Evolutionary conservation across 805 yeast genomes (phyloP).

Genomic region (Candida sphagnicola): DNA sequence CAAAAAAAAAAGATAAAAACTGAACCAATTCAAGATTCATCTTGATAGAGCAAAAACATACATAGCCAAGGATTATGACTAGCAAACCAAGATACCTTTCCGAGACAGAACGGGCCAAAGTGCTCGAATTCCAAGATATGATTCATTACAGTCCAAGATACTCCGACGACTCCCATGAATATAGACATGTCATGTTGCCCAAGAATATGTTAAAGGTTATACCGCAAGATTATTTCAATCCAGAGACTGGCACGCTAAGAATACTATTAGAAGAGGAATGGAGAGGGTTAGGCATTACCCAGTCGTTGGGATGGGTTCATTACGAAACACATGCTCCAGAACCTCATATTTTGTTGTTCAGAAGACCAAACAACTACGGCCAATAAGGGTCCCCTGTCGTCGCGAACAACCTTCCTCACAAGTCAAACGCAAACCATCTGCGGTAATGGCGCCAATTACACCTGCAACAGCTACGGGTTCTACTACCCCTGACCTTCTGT

Average conservation of each 20-base stretch:
- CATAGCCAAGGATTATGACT: constrained; percentile 12
- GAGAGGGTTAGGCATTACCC: constrained; percentile 98
- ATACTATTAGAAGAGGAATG: constrained; percentile 93
- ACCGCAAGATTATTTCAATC: constrained; percentile 90
- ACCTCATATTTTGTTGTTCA: constrained; percentile 89
- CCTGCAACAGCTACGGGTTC: too few relatives aligned
- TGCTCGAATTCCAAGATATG: constrained; percentile 86
- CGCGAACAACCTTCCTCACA: too few relatives aligned
- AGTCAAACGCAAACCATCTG: too few relatives aligned
- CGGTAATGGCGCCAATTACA: background rate
- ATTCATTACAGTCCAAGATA: constrained; percentile 94
- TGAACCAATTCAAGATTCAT: too few relatives aligned
- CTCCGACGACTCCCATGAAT: constrained; percentile 88
- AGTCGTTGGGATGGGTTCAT: constrained; percentile 96
- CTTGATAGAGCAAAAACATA: background rate
- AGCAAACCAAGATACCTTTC: constrained; percentile 68
- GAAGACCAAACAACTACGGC: constrained; percentile 58
- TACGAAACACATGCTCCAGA: constrained; percentile 98
- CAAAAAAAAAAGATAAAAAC: too few relatives aligned
- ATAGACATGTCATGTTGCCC: constrained; percentile 96
- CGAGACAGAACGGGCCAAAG: constrained; percentile 78
- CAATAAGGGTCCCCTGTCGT: too few relatives aligned
- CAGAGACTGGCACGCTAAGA: constrained; percentile 90
- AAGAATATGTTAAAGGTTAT: constrained; percentile 91
- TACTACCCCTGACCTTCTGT: too few relatives aligned